Base-by-base conservation (phyloP, 257 asterid genomes). In the Linderniella brevidens region DNA sequence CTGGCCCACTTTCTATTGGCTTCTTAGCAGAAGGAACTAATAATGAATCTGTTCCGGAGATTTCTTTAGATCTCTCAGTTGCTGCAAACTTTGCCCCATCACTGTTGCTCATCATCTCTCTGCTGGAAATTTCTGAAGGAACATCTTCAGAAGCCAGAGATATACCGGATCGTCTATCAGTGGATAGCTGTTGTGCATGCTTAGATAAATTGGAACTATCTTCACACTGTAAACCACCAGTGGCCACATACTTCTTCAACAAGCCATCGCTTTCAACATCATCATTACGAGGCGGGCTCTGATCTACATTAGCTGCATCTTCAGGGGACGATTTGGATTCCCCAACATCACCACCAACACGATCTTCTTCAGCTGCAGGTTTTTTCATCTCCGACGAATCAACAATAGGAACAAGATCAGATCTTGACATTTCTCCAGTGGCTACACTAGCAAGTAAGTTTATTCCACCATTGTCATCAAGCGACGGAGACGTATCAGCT, bases 361-460 rank as follows among this genome's bases (percentile, higher is more conserved):
- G 67, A 63, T 47, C 55, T 56, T 69, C 81, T 58, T 71, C 85
- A 19, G 41, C 55, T n/a, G n/a, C n/a, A n/a, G 51, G 67, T 8
- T 57, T 62, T 49, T 61, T 67, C 37, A 63, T 63, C 59, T 72
- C 92, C 3, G 72, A 71, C 64, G 58, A n/a, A n/a, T n/a, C 68
- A 37, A 68, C 37, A 17, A 86, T 86, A 8, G 93, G 72, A 53
- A 54, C 63, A 58, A 61, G 41, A 11, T 71, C 68, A 37, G 88
- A 73, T 57, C 68, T 71, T 20, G 81, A 75, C 49, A 87, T 69
- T 70, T 83, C 93, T 49, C 90, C 88, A 40, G 97, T 59, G 56
- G 97, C 97, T 55, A 87, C 97, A 67, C 86, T 87, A 39, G 97
- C 97, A 58, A 87, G 97, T 53, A 87, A 78, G 60, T 87, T 87